Evolutionary conservation across 1,139 yeast species (phyloP).

Genomic region (Keqinozyma sinolaborantium): DNA sequence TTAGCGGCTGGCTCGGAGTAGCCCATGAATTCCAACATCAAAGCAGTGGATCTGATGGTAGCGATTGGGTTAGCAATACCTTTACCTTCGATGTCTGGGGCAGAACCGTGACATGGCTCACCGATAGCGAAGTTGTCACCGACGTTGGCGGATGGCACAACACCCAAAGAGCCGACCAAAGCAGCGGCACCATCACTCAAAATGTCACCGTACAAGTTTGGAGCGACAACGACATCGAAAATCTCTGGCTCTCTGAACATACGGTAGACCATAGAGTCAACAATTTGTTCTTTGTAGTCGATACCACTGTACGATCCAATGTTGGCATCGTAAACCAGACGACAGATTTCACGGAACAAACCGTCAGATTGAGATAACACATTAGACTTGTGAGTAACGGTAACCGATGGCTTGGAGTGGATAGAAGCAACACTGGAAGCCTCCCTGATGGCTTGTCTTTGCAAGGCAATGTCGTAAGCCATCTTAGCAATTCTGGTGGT

Average conservation of each 20-base stretch:
- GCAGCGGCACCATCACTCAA: slow-evolving; percentile 99
- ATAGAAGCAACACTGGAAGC: slow-evolving; percentile 39
- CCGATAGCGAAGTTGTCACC: slow-evolving; percentile 96
- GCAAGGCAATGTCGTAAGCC: slow-evolving; percentile 89
- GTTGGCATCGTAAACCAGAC: slow-evolving; percentile 68
- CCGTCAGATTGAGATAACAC: slow-evolving; percentile 93
- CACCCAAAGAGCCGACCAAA: slow-evolving; percentile 95
- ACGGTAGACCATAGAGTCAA: slow-evolving; percentile 98
- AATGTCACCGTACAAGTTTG: slow-evolving; percentile 96
- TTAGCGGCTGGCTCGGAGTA: slow-evolving; percentile 84
- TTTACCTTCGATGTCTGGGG: slow-evolving; percentile 96
- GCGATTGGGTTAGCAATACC: slow-evolving; percentile 97
- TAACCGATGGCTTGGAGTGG: slow-evolving; percentile 64
- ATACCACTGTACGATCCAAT: slow-evolving; percentile 53
- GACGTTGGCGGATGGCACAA: slow-evolving; percentile 96
- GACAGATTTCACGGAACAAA: slow-evolving; percentile 89
- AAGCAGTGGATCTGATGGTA: slow-evolving; percentile 93
- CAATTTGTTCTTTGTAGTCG: slow-evolving; percentile 88
- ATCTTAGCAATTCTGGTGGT: slow-evolving; percentile 82
- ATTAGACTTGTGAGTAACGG: slow-evolving; percentile 95
- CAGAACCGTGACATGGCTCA: slow-evolving; percentile 99
- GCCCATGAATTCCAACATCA: slow-evolving; percentile 97
- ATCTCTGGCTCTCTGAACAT: slow-evolving; percentile 97
- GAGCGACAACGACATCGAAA: slow-evolving; percentile 97
- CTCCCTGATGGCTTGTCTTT: slow-evolving; percentile 80